Conservation (phyloP, 2,329 filamentous ascomycete species). For the Aureobasidium sp. region DNA sequence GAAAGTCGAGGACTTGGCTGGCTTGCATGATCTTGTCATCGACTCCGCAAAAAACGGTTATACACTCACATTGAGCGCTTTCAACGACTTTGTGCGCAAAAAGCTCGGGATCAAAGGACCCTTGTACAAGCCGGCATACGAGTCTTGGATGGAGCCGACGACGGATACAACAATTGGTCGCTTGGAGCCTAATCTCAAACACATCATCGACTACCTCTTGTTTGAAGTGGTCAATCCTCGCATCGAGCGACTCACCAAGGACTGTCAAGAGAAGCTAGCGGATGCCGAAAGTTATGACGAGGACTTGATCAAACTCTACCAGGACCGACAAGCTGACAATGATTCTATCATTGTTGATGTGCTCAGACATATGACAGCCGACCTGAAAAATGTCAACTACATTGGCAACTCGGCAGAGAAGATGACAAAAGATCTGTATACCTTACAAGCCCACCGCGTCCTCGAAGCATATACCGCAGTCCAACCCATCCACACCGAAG, state of each 20-base stretch:
- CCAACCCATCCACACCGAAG: conserved; percentile 15
- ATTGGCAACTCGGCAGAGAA: background rate
- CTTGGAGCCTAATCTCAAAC: conserved; percentile 23
- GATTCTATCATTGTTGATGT: background rate
- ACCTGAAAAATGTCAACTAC: background rate
- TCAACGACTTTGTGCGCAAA: conserved; percentile 47
- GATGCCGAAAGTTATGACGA: background rate
- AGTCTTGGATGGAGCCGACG: conserved; percentile 20
- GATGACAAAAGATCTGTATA: background rate
- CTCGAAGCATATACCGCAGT: conserved; percentile 18
- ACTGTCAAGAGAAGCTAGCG: conserved; percentile 12
- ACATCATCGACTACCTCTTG: conserved; percentile 56
- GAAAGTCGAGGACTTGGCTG: conserved; percentile 20
- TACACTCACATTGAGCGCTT: conserved; percentile 40
- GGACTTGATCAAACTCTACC: background rate
- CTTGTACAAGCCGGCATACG: conserved; percentile 33
- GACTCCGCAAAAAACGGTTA: conserved; percentile 43
- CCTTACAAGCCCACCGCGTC: background rate
- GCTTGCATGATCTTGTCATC: conserved; percentile 38
- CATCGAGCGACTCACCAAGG: conserved; percentile 18
- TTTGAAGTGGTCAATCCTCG: conserved; percentile 23
- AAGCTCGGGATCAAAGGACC: conserved; percentile 45
- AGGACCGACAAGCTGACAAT: background rate
- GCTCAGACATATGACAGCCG: background rate
- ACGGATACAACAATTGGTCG: conserved; percentile 17